Conservation (phyloP, 1,284 basidiomycete species). For the Puccinia brachypodii region DNA sequence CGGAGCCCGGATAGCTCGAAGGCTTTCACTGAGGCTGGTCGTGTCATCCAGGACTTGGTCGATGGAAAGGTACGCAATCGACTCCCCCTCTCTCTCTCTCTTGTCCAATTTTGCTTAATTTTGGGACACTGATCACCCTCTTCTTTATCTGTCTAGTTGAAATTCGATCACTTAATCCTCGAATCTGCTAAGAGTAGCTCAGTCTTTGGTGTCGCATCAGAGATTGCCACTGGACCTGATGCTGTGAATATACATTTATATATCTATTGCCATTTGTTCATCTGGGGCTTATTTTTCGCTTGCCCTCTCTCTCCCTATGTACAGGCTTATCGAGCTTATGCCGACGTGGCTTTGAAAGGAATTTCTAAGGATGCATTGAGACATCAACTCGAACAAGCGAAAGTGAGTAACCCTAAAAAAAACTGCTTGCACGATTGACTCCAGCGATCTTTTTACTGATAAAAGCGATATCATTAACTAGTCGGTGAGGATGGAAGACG, state of each 20-base stretch:
- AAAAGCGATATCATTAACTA: slow-evolving; percentile 56
- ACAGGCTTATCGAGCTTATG: slow-evolving; percentile 75
- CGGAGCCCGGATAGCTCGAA: slow-evolving; percentile 80
- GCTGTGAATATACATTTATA: slow-evolving; percentile 67
- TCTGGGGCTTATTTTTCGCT: neutral
- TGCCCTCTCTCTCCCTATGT: neutral
- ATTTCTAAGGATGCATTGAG: slow-evolving; percentile 72
- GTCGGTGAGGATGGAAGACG: slow-evolving; percentile 73
- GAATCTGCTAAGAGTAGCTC: slow-evolving; percentile 91
- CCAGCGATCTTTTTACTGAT: too few relatives aligned
- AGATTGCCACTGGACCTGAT: slow-evolving; percentile 76
- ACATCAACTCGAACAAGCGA: slow-evolving; percentile 73
- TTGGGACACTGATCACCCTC: neutral
- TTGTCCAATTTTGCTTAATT: neutral
- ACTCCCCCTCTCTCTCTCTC: neutral
- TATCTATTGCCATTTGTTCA: neutral
- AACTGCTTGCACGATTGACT: too few relatives aligned
- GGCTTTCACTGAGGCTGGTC: slow-evolving; percentile 76
- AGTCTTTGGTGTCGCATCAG: slow-evolving; percentile 76
- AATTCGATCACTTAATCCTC: slow-evolving; percentile 76
- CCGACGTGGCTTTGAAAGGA: slow-evolving; percentile 80
- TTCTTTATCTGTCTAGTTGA: slow-evolving; percentile 64
- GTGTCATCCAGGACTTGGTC: slow-evolving; percentile 57
- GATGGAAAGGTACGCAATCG: slow-evolving; percentile 51
- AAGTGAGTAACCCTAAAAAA: slow-evolving; percentile 51